Percentiles rank a stretch among this genome's conserved stretches.
Conservation (phyloP, 306 rosid species). For the Glycyrrhiza uralensis region DNA sequence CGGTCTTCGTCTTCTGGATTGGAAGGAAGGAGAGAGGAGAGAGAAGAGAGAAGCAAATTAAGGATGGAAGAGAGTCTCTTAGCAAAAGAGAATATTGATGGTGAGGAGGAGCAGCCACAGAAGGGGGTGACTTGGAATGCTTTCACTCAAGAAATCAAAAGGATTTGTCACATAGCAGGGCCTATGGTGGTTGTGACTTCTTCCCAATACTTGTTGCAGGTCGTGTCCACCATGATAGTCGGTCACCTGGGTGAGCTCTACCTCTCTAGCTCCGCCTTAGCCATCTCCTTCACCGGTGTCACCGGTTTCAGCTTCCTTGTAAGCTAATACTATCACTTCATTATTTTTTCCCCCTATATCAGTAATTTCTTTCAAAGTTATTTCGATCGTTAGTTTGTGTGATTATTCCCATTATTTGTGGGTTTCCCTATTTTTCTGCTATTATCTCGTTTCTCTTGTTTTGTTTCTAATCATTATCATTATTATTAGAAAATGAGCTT, state of each 20-base stretch:
- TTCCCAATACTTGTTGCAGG: conserved; percentile 48
- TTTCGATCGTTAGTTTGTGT: background rate
- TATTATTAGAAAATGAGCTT: background rate
- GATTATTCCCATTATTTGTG: background rate
- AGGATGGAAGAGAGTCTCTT: conserved; percentile 34
- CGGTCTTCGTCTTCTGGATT: too few relatives aligned
- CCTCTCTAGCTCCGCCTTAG: conserved; percentile 52
- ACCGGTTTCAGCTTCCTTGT: conserved; percentile 63
- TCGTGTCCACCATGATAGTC: conserved; percentile 50
- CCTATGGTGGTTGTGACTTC: conserved; percentile 47
- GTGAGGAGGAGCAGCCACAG: background rate
- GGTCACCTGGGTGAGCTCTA: conserved; percentile 59
- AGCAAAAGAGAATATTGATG: background rate
- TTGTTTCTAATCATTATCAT: too few relatives aligned
- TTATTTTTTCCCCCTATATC: background rate
- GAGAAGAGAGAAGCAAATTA: background rate
- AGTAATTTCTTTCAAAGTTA: background rate
- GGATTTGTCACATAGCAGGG: conserved; percentile 38
- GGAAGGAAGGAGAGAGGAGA: too few relatives aligned
- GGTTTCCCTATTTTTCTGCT: background rate
- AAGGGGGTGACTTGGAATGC: conserved; percentile 25
- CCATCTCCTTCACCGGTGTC: conserved; percentile 47
- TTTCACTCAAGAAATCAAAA: conserved; percentile 41
- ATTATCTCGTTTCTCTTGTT: background rate
- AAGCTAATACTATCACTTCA: conserved; percentile 14